These are phyloP conservation scores for Pyrenophora tritici-repentis DNA, from an alignment of 2,329 filamentous ascomycete genomes.

Conservation along the genomic window DNA sequence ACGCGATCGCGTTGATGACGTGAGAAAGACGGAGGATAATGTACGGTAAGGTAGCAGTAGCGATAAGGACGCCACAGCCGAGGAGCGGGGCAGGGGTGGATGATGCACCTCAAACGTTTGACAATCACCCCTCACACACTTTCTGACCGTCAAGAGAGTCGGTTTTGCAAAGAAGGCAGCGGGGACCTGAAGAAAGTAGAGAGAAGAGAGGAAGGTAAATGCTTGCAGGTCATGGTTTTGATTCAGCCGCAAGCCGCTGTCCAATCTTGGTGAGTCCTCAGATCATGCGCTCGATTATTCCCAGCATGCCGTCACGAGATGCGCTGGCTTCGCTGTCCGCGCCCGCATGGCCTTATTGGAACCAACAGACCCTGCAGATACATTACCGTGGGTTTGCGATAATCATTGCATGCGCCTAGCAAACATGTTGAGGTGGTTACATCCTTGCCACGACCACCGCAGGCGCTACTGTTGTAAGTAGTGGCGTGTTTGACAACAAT, in stretches of 20 bases:
- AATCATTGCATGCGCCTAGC: no score
- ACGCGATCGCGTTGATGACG: conserved; percentile 28
- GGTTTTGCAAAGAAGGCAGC: not conserved
- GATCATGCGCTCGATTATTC: conserved; percentile 24
- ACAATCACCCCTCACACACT: not conserved
- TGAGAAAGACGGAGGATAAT: conserved; percentile 14
- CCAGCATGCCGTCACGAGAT: conserved; percentile 27
- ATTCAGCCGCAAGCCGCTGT: not conserved
- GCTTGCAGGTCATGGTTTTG: not conserved
- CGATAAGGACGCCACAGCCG: conserved; percentile 27
- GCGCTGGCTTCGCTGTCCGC: conserved; percentile 25
- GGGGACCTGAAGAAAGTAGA: not conserved
- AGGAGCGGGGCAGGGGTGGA: conserved; percentile 9
- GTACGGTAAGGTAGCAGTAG: conserved; percentile 26
- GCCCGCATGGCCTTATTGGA: conserved; percentile 1
- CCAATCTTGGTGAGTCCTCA: conserved; percentile 12
- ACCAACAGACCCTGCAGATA: not conserved
- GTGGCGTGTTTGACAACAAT: no score
- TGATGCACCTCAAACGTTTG: conserved; percentile 3
- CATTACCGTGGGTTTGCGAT: no score
- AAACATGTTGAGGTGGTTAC: no score
- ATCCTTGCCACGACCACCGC: no score
- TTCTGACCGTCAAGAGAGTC: not conserved
- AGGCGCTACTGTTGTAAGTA: no score
- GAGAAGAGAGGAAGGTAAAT: not conserved